phyloP scores from a whole-genome alignment of 768 basidiomycete species.

The Tricholoma matsutake region DNA sequence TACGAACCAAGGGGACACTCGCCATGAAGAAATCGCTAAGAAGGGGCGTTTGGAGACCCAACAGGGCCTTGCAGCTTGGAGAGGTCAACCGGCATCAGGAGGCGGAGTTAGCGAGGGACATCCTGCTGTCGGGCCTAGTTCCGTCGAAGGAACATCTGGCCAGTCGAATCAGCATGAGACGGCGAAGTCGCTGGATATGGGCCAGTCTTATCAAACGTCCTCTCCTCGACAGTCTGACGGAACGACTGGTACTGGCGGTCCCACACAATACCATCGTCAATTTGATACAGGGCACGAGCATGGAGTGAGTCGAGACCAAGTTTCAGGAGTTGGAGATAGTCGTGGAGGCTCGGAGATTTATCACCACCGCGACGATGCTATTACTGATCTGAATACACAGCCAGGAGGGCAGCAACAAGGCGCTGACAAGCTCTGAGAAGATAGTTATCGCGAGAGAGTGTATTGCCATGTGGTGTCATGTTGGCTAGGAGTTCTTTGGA shows the following conservation, averaged over 20 bases:
- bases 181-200: neutral
- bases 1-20: conserved; percentile 21
- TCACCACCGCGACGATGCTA: conserved; percentile 6
- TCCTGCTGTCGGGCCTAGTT: neutral
- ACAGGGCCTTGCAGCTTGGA: conserved; percentile 33
- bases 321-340: neutral
- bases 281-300: neutral
- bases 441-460: no score
- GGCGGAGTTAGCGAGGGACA: neutral
- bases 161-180: neutral
- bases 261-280: neutral
- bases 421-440: no score
- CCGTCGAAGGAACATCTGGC: neutral
- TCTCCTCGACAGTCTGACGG: no score
- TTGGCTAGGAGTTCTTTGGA: no score
- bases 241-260: neutral
- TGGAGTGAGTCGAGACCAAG: neutral
- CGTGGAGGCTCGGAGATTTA: neutral
- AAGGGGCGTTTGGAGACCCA: conserved; percentile 40
- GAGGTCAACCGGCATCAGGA: conserved; percentile 1
- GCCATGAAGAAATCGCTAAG: conserved; percentile 33
- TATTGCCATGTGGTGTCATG: no score
- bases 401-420: neutral
- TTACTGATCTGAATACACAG: neutral
- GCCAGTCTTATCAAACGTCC: neutral